Evolutionary conservation across 257 asterid species (phyloP).

Genomic region (Marsdenia floribunda): DNA sequence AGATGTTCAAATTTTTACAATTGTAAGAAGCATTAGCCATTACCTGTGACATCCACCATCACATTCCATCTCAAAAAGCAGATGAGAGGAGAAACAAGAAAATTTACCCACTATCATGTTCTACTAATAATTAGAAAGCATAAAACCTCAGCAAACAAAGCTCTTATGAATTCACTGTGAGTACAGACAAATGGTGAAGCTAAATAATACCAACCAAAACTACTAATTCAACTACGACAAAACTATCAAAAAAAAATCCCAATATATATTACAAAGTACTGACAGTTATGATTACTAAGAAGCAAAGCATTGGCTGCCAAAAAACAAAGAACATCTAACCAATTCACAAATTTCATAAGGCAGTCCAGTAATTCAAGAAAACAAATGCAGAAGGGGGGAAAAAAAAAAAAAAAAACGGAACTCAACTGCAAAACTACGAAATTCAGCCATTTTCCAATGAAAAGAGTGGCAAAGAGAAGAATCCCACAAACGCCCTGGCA

Average conservation of each 20-base stretch:
- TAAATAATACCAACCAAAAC: background rate
- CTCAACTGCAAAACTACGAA: conserved; percentile 19
- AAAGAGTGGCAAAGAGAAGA: conserved; percentile 7
- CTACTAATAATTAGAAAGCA: background rate
- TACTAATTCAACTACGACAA: no score
- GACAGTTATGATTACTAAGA: no score
- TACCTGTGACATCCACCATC: background rate
- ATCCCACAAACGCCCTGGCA: conserved; percentile 19
- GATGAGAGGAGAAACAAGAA: background rate
- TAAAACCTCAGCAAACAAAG: background rate
- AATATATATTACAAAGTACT: no score
- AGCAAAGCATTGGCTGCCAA: no score
- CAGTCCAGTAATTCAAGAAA: background rate
- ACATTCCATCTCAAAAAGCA: background rate
- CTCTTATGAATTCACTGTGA: background rate
- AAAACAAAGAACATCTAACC: background rate
- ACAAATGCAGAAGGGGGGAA: no score
- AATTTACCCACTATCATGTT: no score
- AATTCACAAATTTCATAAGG: background rate
- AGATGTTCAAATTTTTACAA: background rate
- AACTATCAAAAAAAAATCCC: no score
- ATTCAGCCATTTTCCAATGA: conserved; percentile 11
- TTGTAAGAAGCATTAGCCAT: background rate
- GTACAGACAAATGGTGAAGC: background rate
- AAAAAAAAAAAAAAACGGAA: background rate